phyloP scores from a whole-genome alignment of 1,284 basidiomycete genomes.

The Volvariella volvacea region DNA sequence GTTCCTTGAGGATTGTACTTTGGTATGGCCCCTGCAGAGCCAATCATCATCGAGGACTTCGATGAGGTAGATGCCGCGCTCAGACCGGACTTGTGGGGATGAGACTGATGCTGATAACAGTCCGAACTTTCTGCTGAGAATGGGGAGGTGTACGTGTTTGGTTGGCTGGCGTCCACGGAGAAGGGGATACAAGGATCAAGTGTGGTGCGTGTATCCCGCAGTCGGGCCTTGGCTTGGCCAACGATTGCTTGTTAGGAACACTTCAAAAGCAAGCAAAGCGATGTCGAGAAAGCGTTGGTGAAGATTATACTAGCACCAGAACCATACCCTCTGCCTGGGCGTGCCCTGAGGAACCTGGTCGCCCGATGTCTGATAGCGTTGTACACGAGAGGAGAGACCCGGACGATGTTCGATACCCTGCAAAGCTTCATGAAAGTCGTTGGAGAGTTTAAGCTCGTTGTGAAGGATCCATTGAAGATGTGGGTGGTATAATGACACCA shows the following conservation, averaged over 20 bases:
- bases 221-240: constrained; percentile 5
- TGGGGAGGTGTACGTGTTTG: constrained; percentile 75
- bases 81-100: background rate
- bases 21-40: background rate
- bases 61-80: constrained; percentile 10
- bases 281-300: constrained; percentile 56
- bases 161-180: constrained; percentile 73
- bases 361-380: constrained; percentile 73
- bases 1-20: no score
- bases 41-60: constrained; percentile 12
- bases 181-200: constrained; percentile 43
- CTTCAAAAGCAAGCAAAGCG: constrained; percentile 56
- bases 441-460: constrained; percentile 60
- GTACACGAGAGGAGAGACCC: constrained; percentile 80
- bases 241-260: constrained; percentile 41
- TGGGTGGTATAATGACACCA: constrained; percentile 7
- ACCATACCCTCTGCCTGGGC: constrained; percentile 73
- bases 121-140: constrained; percentile 67
- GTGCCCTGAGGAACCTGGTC: constrained; percentile 76
- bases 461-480: constrained; percentile 38
- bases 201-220: constrained; percentile 32
- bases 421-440: constrained; percentile 72
- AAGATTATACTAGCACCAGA: constrained; percentile 56
- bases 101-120: constrained; percentile 27
- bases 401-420: constrained; percentile 84